phyloP scores from a whole-genome alignment of 1,284 basidiomycete species.

The Rhodotorula sp. region DNA sequence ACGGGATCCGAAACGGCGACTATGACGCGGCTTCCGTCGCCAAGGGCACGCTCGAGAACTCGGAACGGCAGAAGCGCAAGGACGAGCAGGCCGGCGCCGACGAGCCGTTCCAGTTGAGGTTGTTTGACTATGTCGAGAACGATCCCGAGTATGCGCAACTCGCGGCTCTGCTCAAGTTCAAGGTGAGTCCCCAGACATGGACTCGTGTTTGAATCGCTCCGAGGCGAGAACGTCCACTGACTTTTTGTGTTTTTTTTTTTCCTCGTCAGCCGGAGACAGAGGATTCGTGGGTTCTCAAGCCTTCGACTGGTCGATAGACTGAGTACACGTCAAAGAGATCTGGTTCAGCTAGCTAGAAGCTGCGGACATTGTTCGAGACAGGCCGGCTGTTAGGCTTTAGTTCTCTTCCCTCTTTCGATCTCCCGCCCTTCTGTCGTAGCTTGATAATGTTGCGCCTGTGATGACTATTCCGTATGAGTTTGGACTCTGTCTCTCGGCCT shows the following conservation, averaged over 20 bases:
- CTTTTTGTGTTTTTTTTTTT: too few species aligned
- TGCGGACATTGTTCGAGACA: background rate
- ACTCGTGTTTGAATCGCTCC: background rate
- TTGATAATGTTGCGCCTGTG: background rate
- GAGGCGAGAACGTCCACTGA: too few species aligned
- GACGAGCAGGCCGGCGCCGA: constrained; percentile 67
- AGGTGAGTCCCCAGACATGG: constrained; percentile 14
- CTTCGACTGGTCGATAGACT: background rate
- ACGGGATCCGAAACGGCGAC: constrained; percentile 82
- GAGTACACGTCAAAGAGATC: too few species aligned
- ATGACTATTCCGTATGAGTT: background rate
- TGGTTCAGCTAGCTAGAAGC: background rate
- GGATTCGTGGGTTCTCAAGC: constrained; percentile 35
- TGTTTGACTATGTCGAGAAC: constrained; percentile 48
- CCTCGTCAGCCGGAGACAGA: constrained; percentile 32
- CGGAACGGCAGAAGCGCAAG: constrained; percentile 82
- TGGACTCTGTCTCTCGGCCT: background rate
- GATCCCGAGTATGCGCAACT: constrained; percentile 48
- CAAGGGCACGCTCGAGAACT: constrained; percentile 93
- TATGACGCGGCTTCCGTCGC: constrained; percentile 87
- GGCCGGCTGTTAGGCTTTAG: background rate
- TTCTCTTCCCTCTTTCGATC: background rate
- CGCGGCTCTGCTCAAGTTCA: constrained; percentile 38
- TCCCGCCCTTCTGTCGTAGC: too few species aligned
- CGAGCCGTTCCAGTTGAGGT: constrained; percentile 62